Conservation (phyloP, 345 rosid species). For the Lumnitzera littorea region DNA sequence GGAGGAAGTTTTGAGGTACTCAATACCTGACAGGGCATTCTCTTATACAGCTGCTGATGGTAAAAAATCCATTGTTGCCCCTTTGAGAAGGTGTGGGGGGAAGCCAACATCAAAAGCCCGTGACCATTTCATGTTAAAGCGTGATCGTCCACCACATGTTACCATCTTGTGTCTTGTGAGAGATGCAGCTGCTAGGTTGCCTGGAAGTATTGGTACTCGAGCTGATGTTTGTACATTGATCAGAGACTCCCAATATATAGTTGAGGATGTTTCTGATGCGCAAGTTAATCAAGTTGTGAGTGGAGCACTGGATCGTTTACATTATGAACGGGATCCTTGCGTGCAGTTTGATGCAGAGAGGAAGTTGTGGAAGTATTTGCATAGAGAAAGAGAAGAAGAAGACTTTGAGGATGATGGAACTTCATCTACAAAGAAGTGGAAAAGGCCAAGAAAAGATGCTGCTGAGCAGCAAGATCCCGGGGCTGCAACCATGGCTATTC, state of each 20-base stretch:
- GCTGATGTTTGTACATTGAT: conserved; percentile 99
- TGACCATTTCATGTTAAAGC: conserved; percentile 98
- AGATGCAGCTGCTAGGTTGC: conserved; percentile 97
- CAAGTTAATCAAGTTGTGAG: conserved; percentile 97
- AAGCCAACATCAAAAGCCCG: conserved; percentile 99
- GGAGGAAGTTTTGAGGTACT: conserved; percentile 90
- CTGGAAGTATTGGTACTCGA: conserved; percentile 97
- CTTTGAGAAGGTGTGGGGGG: conserved; percentile 97
- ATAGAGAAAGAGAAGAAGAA: conserved; percentile 96
- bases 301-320: conserved; percentile 98
- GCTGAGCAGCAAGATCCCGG: conserved; percentile 78
- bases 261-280: conserved; percentile 88
- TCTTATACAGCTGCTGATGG: conserved; percentile 98
- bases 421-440: conserved; percentile 99
- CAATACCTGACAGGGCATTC: conserved; percentile 98
- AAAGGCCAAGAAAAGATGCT: conserved; percentile 87
- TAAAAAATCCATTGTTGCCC: conserved; percentile 91
- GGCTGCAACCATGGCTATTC: conserved; percentile 58
- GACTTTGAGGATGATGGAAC: conserved; percentile 99
- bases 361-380: conserved; percentile 96
- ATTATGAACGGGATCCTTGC: conserved; percentile 98
- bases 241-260: conserved; percentile 83
- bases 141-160: conserved; percentile 98
- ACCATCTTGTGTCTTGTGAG: conserved; percentile 96
- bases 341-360: conserved; percentile 89